Conservation (phyloP, 1,284 basidiomycete species). For the Chalciporus piperatoides region DNA sequence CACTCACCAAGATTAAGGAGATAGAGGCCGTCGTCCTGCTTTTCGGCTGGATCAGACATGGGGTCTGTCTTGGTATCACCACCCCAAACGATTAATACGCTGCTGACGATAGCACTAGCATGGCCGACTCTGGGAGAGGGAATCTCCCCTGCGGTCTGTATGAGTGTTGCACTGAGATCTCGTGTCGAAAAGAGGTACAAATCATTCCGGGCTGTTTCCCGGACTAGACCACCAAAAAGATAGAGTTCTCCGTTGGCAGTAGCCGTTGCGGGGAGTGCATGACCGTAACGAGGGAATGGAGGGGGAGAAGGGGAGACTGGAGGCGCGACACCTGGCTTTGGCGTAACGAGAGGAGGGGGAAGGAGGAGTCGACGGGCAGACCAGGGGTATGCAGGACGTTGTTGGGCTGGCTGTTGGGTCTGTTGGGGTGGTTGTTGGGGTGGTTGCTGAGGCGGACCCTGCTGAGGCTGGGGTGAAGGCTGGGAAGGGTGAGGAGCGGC, state of each 20-base stretch:
- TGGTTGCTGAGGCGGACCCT: constrained; percentile 14
- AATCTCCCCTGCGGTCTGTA: constrained; percentile 87
- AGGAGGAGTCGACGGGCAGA: constrained; percentile 65
- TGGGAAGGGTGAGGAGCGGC: constrained; percentile 24
- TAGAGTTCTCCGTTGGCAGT: constrained; percentile 87
- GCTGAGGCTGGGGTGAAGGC: constrained; percentile 24
- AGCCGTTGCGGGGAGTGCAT: constrained; percentile 86
- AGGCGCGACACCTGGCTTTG: constrained; percentile 56
- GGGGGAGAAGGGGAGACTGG: constrained; percentile 66
- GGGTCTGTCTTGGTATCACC: constrained; percentile 86
- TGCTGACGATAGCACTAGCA: constrained; percentile 92
- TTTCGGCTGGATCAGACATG: constrained; percentile 67
- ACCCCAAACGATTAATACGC: constrained; percentile 97
- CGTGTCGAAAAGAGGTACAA: constrained; percentile 86
- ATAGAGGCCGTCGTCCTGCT: constrained; percentile 93
- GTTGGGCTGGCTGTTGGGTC: constrained; percentile 32
- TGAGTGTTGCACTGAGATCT: constrained; percentile 71
- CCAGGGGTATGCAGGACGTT: constrained; percentile 76
- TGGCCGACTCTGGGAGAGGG: constrained; percentile 93
- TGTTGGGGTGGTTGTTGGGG: constrained; percentile 22
- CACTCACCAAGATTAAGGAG: constrained; percentile 88
- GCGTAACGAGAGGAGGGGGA: constrained; percentile 58
- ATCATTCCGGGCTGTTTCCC: constrained; percentile 90
- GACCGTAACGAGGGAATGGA: constrained; percentile 97
- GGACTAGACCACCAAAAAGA: constrained; percentile 95